Evolutionary conservation across 257 asterid species (phyloP).

Genomic region (Nicotiana undulata): DNA sequence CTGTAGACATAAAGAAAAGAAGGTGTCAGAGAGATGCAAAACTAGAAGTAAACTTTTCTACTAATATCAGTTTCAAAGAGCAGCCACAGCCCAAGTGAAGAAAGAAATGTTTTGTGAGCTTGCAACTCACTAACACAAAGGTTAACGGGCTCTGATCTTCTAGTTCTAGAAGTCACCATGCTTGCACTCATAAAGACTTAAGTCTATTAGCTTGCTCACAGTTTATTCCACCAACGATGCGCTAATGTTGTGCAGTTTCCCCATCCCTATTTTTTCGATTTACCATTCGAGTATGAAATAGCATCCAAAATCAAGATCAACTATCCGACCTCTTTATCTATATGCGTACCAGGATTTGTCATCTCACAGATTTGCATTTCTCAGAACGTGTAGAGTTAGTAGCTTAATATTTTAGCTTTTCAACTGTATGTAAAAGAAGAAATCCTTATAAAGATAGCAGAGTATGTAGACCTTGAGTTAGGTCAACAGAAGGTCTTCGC

Average conservation of each 20-base stretch:
- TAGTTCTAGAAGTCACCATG: background rate
- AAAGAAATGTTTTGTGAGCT: background rate
- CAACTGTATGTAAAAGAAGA: background rate
- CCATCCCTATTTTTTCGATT: background rate
- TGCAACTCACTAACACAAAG: background rate
- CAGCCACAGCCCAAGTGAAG: background rate
- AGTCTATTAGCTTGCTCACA: background rate
- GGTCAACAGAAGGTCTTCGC: conserved; percentile 67
- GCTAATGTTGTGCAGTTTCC: background rate
- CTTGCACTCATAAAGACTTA: background rate
- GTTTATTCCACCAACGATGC: background rate
- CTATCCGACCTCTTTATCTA: background rate
- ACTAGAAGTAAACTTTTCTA: background rate
- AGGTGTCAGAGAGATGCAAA: background rate
- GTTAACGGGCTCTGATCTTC: background rate
- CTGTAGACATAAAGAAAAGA: conserved; percentile 28
- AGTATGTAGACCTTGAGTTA: conserved; percentile 51
- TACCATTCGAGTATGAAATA: background rate
- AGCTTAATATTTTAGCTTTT: background rate
- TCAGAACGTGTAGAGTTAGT: background rate
- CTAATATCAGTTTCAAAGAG: background rate
- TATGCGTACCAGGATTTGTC: background rate
- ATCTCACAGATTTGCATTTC: background rate
- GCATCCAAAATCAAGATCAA: background rate
- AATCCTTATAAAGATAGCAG: background rate